phyloP scores from a whole-genome alignment of 192 early-diverging fungal genomes.

The Paraglomus brasilianum region DNA sequence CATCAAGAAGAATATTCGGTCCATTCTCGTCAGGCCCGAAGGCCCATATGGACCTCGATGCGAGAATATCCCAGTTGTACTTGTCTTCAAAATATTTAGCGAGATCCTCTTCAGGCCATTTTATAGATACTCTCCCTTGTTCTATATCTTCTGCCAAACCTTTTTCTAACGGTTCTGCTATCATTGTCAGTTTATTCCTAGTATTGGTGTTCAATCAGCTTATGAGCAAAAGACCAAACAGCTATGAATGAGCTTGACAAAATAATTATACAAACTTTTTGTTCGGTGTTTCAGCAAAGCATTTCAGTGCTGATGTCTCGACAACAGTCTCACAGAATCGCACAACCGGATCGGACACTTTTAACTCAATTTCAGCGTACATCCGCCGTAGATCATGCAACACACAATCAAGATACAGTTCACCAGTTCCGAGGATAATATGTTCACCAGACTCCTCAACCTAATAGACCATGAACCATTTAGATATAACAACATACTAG shows the following conservation, averaged over 20 bases:
- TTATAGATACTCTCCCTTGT: constrained; percentile 62
- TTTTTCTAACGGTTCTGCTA: constrained; percentile 90
- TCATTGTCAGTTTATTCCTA: constrained; percentile 95
- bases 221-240: not conserved
- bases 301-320: constrained; percentile 91
- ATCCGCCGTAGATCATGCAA: constrained; percentile 91
- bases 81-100: constrained; percentile 80
- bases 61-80: constrained; percentile 93
- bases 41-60: constrained; percentile 94
- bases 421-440: constrained; percentile 90
- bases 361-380: constrained; percentile 96
- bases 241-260: not conserved
- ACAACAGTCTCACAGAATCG: constrained; percentile 94
- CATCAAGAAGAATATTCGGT: constrained; percentile 92
- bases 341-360: constrained; percentile 97
- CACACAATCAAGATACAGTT: constrained; percentile 95
- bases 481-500: not conserved
- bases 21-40: constrained; percentile 94
- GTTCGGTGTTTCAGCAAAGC: constrained; percentile 98
- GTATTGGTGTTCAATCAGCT: not conserved
- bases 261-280: constrained; percentile 68
- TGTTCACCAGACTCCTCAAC: constrained; percentile 98
- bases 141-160: constrained; percentile 94
- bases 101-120: constrained; percentile 72
- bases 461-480: not conserved